Base-by-base conservation (phyloP, 495 filamentous ascomycete genomes). In the Parachaetomium inaequale region DNA sequence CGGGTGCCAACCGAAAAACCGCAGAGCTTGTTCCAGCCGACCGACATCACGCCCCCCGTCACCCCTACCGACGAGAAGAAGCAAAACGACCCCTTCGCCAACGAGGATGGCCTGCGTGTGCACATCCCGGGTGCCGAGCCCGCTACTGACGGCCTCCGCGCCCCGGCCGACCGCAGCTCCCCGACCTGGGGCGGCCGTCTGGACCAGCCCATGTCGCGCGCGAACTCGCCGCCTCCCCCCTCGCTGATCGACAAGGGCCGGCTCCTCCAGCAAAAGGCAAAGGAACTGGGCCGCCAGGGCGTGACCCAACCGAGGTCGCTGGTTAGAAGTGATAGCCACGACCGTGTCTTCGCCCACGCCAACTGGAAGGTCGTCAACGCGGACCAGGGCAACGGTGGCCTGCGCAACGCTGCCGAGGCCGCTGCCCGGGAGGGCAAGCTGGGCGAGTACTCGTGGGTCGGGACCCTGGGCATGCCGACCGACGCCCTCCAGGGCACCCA, bases 401-500 rank as follows among this genome's bases (percentile, higher is more conserved):
- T 97, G 55, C 85, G 87, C 60, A 97, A 96, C 69, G 92, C 93
- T 0, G 85, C 94, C 17, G 84, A 87, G 61, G 91, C 92, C 12
- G 88, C 89, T 1, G 79, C 82, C 29, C 79, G 90, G 45, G 80
- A 83, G 17, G 87, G 85, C 32, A 77, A 80, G 51, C 66, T 89
- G 21, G 79, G 82, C 17, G 86, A 92, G 40, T 85, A 88, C 68
- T 84, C 85, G n/a, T 95, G 89, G 87, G 89, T 97, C 38, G 93
- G 93, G 19, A 93, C 92, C 1, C 74, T 96, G 58, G 93, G 93
- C 14, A 96, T 96, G 84, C 92, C 93, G 0, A 96, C 91, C 0
- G 92, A 96, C 72, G 84, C 84, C 3, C 78, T 97, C 11, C 78
- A 85, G 28, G 82, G 85, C 34, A 82, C 83, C 7, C 81, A 84